Base-by-base conservation (phyloP, 768 basidiomycete genomes). In the Inosperma sp. region DNA sequence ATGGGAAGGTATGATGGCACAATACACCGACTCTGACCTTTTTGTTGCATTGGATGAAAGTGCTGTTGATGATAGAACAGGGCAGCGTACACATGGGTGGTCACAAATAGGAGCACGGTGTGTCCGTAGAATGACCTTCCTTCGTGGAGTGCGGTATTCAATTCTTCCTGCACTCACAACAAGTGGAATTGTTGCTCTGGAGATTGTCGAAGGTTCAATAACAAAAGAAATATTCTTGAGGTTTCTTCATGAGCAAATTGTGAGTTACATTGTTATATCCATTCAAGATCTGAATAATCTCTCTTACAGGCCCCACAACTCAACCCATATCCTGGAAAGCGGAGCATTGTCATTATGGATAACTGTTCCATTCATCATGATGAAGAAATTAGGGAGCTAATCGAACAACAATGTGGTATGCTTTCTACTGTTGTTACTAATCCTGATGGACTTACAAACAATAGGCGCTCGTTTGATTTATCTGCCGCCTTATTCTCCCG, bases 331-430 rank as follows among this genome's bases (percentile, higher is more conserved):
- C 71, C 70, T 0, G 63, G 57, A 3, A 55, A 57, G 7, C 48
- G 54, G 10, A 74, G 72, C 54, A 61, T 72, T 4, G 58, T 74
- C 22, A 60, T 75, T 2, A 48, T 74, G 30, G 67, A 74, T 39
- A 75, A 75, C 51, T 72, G 71, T 41, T 48, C 58, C 2, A 75
- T 75, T 40, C 72, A 75, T 53, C 71, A 75, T 25, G 62, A 64
- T 37, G 65, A 68, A n/a, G 69, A 68, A 4, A 51, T 75, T n/a
- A 58, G 62, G 1, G 27, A 51, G 1, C 53, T 71, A n/a, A 59
- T 72, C 21, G 61, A 59, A 37, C 66, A 51, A 22, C 54, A 64
- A 54, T 61, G 61, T 48, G 49, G 60, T 67, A 43, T 17, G 64
- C 52, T n/a, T 16, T 3, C 37, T 1, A 30, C n/a, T 4, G 14